Evolutionary conservation across 257 asterid species (phyloP).

Genomic region (Haberlea rhodopensis): DNA sequence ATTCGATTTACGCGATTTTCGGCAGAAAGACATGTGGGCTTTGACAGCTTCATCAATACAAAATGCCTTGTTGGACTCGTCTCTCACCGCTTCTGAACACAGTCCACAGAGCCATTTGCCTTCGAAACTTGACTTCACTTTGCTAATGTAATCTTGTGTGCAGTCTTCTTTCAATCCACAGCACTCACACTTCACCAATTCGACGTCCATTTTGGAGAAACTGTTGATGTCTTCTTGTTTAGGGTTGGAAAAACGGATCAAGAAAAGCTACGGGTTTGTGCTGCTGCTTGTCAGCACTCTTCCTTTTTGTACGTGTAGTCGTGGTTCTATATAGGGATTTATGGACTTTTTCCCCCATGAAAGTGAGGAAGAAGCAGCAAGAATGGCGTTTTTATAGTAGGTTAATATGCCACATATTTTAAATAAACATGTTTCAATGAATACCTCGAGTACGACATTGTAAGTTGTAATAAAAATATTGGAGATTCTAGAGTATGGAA

Average conservation of each 20-base stretch:
- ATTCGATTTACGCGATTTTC: slow-evolving; percentile 55
- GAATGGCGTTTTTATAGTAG: too few species aligned
- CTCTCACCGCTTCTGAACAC: slow-evolving; percentile 90
- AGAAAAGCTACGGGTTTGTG: background rate
- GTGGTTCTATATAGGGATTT: background rate
- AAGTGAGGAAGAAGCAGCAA: too few species aligned
- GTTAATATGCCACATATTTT: too few species aligned
- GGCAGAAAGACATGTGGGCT: slow-evolving; percentile 83
- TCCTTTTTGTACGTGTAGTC: background rate
- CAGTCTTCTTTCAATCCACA: slow-evolving; percentile 92
- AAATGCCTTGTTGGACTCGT: slow-evolving; percentile 44
- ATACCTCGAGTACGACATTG: too few species aligned
- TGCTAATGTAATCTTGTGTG: slow-evolving; percentile 67
- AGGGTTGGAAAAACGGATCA: background rate
- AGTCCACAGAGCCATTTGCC: slow-evolving; percentile 93
- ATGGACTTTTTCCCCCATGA: too few species aligned
- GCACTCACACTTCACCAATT: slow-evolving; percentile 78
- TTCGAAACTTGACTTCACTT: slow-evolving; percentile 59
- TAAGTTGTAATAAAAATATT: too few species aligned
- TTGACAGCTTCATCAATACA: slow-evolving; percentile 70
- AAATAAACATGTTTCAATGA: too few species aligned
- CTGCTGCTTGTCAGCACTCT: background rate
- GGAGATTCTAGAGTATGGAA: slow-evolving; percentile 45
- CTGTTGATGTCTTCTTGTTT: background rate
- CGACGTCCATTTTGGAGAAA: slow-evolving; percentile 54